These are phyloP conservation scores for Puccinia novopanici DNA, from an alignment of 1,284 basidiomycete species.

Conservation along the genomic window DNA sequence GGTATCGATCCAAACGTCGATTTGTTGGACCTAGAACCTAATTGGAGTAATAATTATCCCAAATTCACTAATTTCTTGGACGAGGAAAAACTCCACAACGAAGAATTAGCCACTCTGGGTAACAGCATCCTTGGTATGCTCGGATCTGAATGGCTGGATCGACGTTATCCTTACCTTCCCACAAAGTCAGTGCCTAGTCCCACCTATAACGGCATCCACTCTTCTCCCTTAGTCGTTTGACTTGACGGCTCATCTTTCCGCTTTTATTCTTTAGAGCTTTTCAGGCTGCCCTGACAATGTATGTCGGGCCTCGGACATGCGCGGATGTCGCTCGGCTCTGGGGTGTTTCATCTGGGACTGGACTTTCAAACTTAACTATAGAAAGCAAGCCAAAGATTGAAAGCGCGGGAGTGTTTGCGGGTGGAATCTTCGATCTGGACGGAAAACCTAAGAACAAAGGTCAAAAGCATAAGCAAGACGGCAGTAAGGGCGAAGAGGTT, in stretches of 20 bases:
- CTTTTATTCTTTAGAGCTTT: conserved; percentile 65
- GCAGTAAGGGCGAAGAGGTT: conserved; percentile 42
- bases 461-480: conserved; percentile 41
- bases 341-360: conserved; percentile 59
- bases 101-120: conserved; percentile 75
- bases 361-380: conserved; percentile 48
- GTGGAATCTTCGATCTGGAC: conserved; percentile 45
- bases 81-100: conserved; percentile 66
- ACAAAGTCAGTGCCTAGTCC: conserved; percentile 60
- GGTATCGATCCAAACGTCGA: conserved; percentile 39
- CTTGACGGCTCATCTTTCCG: neutral
- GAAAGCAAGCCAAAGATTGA: conserved; percentile 48
- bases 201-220: neutral
- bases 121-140: conserved; percentile 90
- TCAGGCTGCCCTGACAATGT: conserved; percentile 85
- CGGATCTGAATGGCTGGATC: conserved; percentile 78
- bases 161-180: conserved; percentile 85
- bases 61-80: conserved; percentile 48
- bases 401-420: conserved; percentile 42
- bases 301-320: conserved; percentile 81
- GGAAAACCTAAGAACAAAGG: conserved; percentile 50
- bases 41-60: conserved; percentile 41
- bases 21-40: conserved; percentile 22
- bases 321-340: conserved; percentile 71
- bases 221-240: neutral